Evolutionary conservation across 768 basidiomycete species (phyloP), one percentile per base, ranked within the genome.

Genomic region (Myochromella boudieri): DNA sequence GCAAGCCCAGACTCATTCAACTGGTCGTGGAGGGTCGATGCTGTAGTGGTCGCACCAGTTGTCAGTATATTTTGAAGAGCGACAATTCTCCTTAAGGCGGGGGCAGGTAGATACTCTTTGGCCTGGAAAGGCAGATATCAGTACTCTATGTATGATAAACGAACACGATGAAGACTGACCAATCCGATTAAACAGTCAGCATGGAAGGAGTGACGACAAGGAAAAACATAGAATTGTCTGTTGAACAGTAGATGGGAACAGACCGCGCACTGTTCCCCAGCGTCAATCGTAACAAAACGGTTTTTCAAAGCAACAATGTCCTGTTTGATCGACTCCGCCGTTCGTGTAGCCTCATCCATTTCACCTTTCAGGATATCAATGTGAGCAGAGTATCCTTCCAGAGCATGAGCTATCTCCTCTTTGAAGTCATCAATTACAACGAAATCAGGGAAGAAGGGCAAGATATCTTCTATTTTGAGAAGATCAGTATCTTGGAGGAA

Each of bases 381-480:
- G 57, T 93, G 90, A 14, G 85, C 78, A 32, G 91, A 91, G 62
- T 97, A 98, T 1, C 89, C 89, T 62, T 99, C 95, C 54, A 99
- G 70, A 0, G 97, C 97, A 50, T 86, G 85, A 40, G 95, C 95
- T 54, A 98, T 98, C 68, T 98, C 95, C 57, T 95, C 91, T 65
- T 99, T 99, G 79, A 99, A 98, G 63, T 98, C 97, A 62, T 98
- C 97, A 55, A 99, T 97, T 49, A 97, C 91, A 10, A 95, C 93
- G 62, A 99, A 99, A 68, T 98, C 95, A 2, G 97, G 95, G 83
- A 99, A 98, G 84, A 98, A 99, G 4, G 97, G 97, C 14, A 99
- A 71, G 51, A 99, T 97, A 61, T 99, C 97, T 62, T 99, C 97
- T 54, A 99, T 95, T 68, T 97, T 97, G 61, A 99, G 81, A 27